phyloP scores from a whole-genome alignment of 768 basidiomycete genomes.

The Galerina sulciceps region DNA sequence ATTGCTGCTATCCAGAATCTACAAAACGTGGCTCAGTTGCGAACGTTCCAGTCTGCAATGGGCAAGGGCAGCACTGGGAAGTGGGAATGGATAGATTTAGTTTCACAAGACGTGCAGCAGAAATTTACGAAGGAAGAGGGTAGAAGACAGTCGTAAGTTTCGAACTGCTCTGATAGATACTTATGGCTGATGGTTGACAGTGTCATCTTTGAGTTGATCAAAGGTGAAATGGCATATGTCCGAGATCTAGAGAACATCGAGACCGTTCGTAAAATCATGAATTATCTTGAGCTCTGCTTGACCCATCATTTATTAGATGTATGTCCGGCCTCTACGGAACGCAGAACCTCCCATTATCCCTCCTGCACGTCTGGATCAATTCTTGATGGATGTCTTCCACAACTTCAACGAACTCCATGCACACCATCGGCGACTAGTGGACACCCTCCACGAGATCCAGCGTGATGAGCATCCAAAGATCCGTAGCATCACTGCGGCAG shows the following conservation, averaged over 20 bases:
- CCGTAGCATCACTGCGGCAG: slow-evolving; percentile 79
- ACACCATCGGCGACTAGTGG: slow-evolving; percentile 78
- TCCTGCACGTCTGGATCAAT: slow-evolving; percentile 67
- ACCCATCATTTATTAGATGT: slow-evolving; percentile 60
- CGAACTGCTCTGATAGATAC: neutral
- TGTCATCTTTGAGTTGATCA: slow-evolving; percentile 93
- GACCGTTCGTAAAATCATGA: slow-evolving; percentile 48
- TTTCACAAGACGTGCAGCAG: slow-evolving; percentile 64
- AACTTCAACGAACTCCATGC: slow-evolving; percentile 79
- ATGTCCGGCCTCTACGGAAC: slow-evolving; percentile 74
- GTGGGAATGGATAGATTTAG: slow-evolving; percentile 90
- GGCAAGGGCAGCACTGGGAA: slow-evolving; percentile 77
- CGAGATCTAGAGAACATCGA: slow-evolving; percentile 90
- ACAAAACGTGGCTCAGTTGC: slow-evolving; percentile 78
- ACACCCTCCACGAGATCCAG: slow-evolving; percentile 84
- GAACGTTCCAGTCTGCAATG: slow-evolving; percentile 91
- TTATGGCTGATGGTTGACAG: slow-evolving; percentile 38
- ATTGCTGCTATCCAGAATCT: slow-evolving; percentile 82
- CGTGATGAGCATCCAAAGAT: slow-evolving; percentile 86
- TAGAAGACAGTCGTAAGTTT: slow-evolving; percentile 84
- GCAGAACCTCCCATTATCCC: slow-evolving; percentile 83
- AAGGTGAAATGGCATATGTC: slow-evolving; percentile 97
- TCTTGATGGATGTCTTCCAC: slow-evolving; percentile 88
- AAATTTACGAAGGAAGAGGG: slow-evolving; percentile 72
- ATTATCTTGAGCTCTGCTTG: neutral